Base-by-base conservation (phyloP, 2,329 filamentous ascomycete species). In the Xylariaceae sp. region DNA sequence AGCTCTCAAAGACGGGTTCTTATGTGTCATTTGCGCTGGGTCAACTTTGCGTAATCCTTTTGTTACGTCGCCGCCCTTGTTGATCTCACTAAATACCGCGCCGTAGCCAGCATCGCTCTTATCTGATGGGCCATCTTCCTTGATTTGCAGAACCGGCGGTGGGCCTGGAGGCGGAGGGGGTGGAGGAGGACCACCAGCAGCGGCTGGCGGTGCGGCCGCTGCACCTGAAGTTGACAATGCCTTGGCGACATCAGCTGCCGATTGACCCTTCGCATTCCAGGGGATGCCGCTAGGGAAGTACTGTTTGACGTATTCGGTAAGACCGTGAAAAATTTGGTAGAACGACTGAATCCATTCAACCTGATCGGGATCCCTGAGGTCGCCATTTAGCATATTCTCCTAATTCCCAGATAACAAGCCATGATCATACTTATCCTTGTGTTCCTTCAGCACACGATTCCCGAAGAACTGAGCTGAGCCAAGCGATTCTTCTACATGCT, bases 1-100 rank as follows among this genome's bases (percentile, higher is more conserved):
- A 20, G 89, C 83, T 58, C 94, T 87, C 53, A 99, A 79, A 8
- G 86, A 84, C 11, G 94, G 94, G 74, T 99, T 99, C 79, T 97
- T 97, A 76, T 99, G 94, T 55, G 94, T 99, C 93, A 97, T 97
- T 73, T 97, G 82, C 48, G 89, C 94, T 69, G 87, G 88, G 75
- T 97, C 93, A 43, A 99, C 94, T 78, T 97, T 99, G 62, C 89
- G 88, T 29, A 99, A 81, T 26, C 89, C 87, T 61, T 90, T 86
- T 3, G 94, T 99, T 55, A 99, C 90, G n/a, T 84, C 81, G 55
- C 90, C 85, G 52, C 94, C 94, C 70, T 88, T 87, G 75, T 97
- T 97, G 47, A 99, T 78, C 62, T 97, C 89, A 33, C 87, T 88
- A 71, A 99, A 99, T 2, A 99, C 92, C 20, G 93, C 92, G 18